These are phyloP conservation scores for Omphalea diandra DNA, from an alignment of 441 rosid genomes.

Conservation along the genomic window DNA sequence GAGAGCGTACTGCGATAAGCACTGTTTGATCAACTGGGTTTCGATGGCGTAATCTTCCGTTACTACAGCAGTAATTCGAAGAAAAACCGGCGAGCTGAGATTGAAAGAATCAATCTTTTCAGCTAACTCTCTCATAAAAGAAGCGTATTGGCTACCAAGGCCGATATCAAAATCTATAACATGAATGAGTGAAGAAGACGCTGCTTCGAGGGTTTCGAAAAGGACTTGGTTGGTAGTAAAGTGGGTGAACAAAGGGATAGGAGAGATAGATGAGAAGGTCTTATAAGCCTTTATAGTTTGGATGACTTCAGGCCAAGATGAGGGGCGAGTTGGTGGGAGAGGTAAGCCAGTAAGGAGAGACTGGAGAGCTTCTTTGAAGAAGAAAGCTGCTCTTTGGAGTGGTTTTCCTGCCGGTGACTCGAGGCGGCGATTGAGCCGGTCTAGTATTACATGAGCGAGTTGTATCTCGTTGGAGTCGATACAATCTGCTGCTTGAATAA, in stretches of 20 bases:
- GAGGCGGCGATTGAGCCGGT: slow-evolving; percentile 67
- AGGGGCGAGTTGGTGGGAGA: slow-evolving; percentile 31
- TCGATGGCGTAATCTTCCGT: slow-evolving; percentile 64
- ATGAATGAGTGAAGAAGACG: slow-evolving; percentile 58
- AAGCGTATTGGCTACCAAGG: slow-evolving; percentile 92
- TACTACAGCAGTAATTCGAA: slow-evolving; percentile 78
- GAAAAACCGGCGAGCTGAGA: slow-evolving; percentile 39
- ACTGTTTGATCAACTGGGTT: slow-evolving; percentile 71
- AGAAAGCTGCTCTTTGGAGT: slow-evolving; percentile 78
- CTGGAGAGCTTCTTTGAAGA: slow-evolving; percentile 79
- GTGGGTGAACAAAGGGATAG: slow-evolving; percentile 85
- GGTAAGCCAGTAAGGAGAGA: slow-evolving; percentile 49
- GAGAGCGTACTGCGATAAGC: slow-evolving; percentile 68
- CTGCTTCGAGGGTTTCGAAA: slow-evolving; percentile 64
- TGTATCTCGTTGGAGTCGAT: slow-evolving; percentile 76
- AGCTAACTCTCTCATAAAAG: slow-evolving; percentile 73
- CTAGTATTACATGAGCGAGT: slow-evolving; percentile 68
- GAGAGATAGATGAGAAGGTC: slow-evolving; percentile 70
- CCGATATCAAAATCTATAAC: slow-evolving; percentile 91
- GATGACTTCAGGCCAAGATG: slow-evolving; percentile 70
- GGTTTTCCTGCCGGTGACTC: slow-evolving; percentile 70
- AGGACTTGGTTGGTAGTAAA: slow-evolving; percentile 86
- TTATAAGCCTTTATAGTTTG: slow-evolving; percentile 69
- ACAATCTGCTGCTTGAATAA: slow-evolving; percentile 73
- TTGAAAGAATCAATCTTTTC: slow-evolving; percentile 41